Percentiles rank a stretch among this genome's conserved stretches.
These are phyloP conservation scores for Picochlorum sp. DNA, from an alignment of 139 green algal species.

Conservation along the genomic window DNA sequence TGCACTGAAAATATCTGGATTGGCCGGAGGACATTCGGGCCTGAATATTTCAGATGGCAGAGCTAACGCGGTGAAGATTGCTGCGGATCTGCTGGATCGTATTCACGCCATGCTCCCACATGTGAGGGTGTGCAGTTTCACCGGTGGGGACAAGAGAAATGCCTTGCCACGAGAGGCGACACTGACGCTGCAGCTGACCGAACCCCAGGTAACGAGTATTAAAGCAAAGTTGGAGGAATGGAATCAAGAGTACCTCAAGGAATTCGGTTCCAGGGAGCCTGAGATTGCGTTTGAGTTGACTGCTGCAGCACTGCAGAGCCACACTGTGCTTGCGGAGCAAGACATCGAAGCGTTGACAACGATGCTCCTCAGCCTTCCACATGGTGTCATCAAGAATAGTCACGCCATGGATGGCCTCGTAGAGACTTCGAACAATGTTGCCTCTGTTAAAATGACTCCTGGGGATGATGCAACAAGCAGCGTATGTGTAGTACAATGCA, in stretches of 20 bases:
- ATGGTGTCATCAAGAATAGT: constrained; percentile 55
- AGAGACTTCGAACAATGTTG: constrained; percentile 70
- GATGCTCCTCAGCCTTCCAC: constrained; percentile 46
- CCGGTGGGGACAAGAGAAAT: constrained; percentile 70
- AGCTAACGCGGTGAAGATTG: constrained; percentile 41
- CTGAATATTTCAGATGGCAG: constrained; percentile 48
- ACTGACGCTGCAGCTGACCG: constrained; percentile 26
- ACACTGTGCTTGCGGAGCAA: neutral
- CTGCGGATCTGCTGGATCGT: constrained; percentile 12
- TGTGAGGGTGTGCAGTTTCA: constrained; percentile 25
- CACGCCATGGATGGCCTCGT: constrained; percentile 52
- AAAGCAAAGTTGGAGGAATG: constrained; percentile 8
- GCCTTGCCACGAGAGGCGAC: constrained; percentile 54
- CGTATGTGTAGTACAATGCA: constrained; percentile 26
- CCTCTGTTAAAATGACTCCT: constrained; percentile 26
- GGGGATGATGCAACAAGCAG: neutral
- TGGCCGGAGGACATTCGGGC: constrained; percentile 52
- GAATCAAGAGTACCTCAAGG: constrained; percentile 17
- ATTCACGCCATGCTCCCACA: constrained; percentile 1
- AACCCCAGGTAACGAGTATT: neutral
- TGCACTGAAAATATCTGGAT: constrained; percentile 27
- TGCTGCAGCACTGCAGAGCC: neutral
- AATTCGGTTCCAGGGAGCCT: constrained; percentile 48
- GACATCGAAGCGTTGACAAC: constrained; percentile 6
- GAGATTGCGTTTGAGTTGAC: constrained; percentile 10